phyloP scores from a whole-genome alignment of 768 basidiomycete species.

The Royoungia palumana region DNA sequence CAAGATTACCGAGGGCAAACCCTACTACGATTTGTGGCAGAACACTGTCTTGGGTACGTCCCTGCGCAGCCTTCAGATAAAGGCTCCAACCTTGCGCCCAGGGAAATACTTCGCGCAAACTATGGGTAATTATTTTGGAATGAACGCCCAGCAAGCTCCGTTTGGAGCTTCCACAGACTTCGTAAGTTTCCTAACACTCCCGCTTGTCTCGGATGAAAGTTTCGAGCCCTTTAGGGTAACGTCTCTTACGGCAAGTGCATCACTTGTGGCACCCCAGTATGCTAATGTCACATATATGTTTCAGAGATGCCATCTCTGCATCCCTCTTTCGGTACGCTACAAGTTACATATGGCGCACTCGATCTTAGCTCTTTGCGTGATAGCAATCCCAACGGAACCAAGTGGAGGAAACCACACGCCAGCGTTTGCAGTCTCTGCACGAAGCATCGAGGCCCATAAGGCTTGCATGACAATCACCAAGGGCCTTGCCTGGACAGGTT shows the following conservation, averaged over 20 bases:
- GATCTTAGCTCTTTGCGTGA: constrained; percentile 5
- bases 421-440: constrained; percentile 59
- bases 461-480: constrained; percentile 55
- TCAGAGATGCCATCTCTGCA: constrained; percentile 62
- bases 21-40: constrained; percentile 59
- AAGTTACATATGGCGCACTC: constrained; percentile 8
- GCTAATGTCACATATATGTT: constrained; percentile 11
- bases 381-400: constrained; percentile 70
- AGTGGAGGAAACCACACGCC: constrained; percentile 76
- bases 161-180: constrained; percentile 73
- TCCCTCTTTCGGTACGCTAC: constrained; percentile 52
- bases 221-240: constrained; percentile 54
- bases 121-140: constrained; percentile 43
- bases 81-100: constrained; percentile 25
- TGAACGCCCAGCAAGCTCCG: constrained; percentile 34
- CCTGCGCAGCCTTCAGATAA: neutral
- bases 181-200: constrained; percentile 40
- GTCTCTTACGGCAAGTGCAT: constrained; percentile 58
- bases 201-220: too few relatives aligned
- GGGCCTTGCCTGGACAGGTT: constrained; percentile 58
- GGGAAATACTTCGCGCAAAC: constrained; percentile 53
- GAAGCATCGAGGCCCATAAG: constrained; percentile 58
- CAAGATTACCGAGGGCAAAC: constrained; percentile 37
- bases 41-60: constrained; percentile 52
- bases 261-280: constrained; percentile 6